These are phyloP conservation scores for Sungouiozyma intestinalis DNA, from an alignment of 805 yeast species.

Conservation along the genomic window DNA sequence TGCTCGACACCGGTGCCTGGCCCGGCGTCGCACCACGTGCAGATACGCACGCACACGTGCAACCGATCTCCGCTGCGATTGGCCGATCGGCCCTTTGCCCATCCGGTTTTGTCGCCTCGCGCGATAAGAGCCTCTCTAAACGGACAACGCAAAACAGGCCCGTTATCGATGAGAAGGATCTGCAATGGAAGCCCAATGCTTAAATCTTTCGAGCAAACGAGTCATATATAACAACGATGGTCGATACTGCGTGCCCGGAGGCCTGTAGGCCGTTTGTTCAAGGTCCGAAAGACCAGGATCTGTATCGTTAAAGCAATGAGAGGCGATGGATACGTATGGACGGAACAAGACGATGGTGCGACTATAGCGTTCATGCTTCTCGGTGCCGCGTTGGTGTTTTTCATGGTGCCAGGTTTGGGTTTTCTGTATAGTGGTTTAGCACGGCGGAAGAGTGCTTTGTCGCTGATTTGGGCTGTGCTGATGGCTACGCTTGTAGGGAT, in stretches of 20 bases:
- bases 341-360: conserved; percentile 36
- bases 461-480: conserved; percentile 72
- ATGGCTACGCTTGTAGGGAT: conserved; percentile 64
- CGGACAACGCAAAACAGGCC: background rate
- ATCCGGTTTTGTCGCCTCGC: background rate
- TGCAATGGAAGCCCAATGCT: no score
- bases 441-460: conserved; percentile 78
- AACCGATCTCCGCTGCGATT: background rate
- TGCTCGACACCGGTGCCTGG: no score
- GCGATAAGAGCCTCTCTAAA: background rate
- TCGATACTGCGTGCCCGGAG: no score
- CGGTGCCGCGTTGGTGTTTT: conserved; percentile 63
- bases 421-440: conserved; percentile 87
- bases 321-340: conserved; percentile 15
- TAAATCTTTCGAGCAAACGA: no score
- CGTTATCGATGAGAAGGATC: background rate
- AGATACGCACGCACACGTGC: no score
- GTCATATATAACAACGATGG: background rate
- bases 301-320: background rate
- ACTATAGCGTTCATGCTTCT: conserved; percentile 42
- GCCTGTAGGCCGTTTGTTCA: no score
- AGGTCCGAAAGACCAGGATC: background rate
- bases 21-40: no score
- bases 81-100: background rate
- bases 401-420: conserved; percentile 94